Percentiles rank a stretch among this genome's conserved stretches.
phyloP scores from a whole-genome alignment of 208 protist species.

The Herpetomonas tarakana region DNA sequence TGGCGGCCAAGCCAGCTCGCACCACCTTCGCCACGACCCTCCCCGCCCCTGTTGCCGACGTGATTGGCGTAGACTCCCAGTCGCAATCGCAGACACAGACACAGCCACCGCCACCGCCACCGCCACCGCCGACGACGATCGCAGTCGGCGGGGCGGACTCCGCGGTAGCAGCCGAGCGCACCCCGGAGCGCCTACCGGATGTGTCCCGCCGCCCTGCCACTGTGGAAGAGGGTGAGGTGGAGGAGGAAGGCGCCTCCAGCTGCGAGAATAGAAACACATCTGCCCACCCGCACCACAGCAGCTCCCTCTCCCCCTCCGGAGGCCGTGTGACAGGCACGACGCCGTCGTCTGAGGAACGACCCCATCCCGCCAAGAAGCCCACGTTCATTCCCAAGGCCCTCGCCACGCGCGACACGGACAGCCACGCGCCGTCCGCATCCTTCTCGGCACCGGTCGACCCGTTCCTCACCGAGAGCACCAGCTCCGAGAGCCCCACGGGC shows the following conservation, averaged over 20 bases:
- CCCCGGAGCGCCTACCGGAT: not conserved
- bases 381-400: not conserved
- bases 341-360: not conserved
- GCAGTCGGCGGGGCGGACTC: not conserved
- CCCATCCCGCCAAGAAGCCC: not conserved
- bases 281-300: not conserved
- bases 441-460: not conserved
- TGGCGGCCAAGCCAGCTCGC: not conserved
- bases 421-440: not conserved
- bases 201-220: not conserved
- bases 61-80: not conserved
- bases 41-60: not conserved
- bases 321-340: not conserved
- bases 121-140: conserved; percentile 4
- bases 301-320: not conserved
- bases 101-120: not conserved
- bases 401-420: not conserved
- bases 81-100: too few relatives aligned
- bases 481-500: not conserved
- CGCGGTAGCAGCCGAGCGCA: not conserved
- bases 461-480: not conserved
- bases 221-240: not conserved
- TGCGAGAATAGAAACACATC: too few relatives aligned
- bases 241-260: not conserved
- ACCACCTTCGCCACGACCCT: not conserved